Conservation (phyloP, 108 stramenopile species). For the Craspedostauros australis region DNA sequence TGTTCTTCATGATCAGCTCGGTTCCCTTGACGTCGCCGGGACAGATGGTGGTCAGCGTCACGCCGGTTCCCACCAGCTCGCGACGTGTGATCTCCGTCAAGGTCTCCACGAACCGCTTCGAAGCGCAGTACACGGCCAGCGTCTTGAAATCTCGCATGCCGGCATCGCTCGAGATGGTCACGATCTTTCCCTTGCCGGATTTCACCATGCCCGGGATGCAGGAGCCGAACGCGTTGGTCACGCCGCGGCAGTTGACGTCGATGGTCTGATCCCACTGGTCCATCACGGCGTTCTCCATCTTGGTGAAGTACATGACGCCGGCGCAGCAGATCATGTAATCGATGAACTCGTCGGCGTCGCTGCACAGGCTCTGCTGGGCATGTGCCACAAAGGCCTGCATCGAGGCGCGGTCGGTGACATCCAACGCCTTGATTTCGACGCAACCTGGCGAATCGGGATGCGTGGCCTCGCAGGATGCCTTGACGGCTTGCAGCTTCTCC, state of each 20-base stretch:
- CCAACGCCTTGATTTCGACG: slow-evolving; percentile 25
- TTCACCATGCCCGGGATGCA: slow-evolving; percentile 51
- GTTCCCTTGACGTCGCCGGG: slow-evolving; percentile 59
- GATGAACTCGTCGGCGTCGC: slow-evolving; percentile 8
- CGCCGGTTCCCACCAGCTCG: slow-evolving; percentile 46
- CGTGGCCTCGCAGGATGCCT: slow-evolving; percentile 1
- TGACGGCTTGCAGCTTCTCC: slow-evolving; percentile 45
- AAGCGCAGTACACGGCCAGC: slow-evolving; percentile 68
- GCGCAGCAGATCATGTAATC: slow-evolving; percentile 54
- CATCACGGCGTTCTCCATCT: slow-evolving; percentile 61
- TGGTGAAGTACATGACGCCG: slow-evolving; percentile 81
- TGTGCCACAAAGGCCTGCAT: slow-evolving; percentile 23
- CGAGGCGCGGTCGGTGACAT: slow-evolving; percentile 35
- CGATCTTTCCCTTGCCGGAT: slow-evolving; percentile 66
- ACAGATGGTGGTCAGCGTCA: slow-evolving; percentile 43
- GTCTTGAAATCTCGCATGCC: slow-evolving; percentile 58
- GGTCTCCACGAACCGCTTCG: slow-evolving; percentile 71
- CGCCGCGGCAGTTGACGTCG: slow-evolving; percentile 79
- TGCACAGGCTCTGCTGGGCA: slow-evolving; percentile 24
- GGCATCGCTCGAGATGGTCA: slow-evolving; percentile 74
- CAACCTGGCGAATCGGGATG: slow-evolving; percentile 7
- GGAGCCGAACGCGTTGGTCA: slow-evolving; percentile 56
- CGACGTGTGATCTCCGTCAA: slow-evolving; percentile 35
- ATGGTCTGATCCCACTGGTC: slow-evolving; percentile 78
- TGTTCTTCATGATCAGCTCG: slow-evolving; percentile 38